Percentiles rank a stretch among this genome's conserved stretches.
phyloP scores from a whole-genome alignment of 2,329 filamentous ascomycete genomes.

The Simplicillium aogashimaense region DNA sequence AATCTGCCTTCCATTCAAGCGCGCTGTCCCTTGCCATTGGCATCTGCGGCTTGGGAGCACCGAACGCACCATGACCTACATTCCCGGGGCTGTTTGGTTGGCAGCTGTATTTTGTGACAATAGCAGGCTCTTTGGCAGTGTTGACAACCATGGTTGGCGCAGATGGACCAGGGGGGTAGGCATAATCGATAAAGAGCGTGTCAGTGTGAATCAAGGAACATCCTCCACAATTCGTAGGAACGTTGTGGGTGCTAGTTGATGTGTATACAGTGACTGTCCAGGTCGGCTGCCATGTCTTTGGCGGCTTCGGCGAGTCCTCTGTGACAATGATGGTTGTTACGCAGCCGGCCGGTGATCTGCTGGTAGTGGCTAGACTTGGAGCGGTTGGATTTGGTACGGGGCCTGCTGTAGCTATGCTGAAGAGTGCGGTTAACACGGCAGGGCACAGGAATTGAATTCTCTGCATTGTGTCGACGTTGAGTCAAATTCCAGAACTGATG shows the following conservation, averaged over 20 bases:
- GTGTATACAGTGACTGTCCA: conserved; percentile 2
- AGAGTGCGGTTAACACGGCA: not conserved
- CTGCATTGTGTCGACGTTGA: too few relatives aligned
- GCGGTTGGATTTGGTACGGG: not conserved
- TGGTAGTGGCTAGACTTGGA: not conserved
- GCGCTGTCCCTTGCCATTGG: too few relatives aligned
- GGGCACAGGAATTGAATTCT: not conserved
- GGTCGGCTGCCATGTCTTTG: conserved; percentile 1
- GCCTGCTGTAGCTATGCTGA: not conserved
- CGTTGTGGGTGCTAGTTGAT: not conserved
- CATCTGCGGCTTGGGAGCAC: not conserved
- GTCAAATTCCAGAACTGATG: too few relatives aligned
- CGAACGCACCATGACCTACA: not conserved
- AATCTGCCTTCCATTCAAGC: too few relatives aligned
- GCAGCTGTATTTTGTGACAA: not conserved
- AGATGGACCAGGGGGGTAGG: not conserved
- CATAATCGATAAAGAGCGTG: not conserved
- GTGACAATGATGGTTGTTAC: not conserved
- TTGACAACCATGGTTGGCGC: not conserved
- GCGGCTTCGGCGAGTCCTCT: not conserved
- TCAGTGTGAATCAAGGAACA: not conserved
- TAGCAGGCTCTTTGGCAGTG: conserved; percentile 1
- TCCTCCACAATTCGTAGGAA: not conserved
- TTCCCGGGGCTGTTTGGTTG: not conserved
- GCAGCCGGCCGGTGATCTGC: not conserved